Conservation (phyloP, 2,329 filamentous ascomycete genomes). For the Dactylellina cionopaga region DNA sequence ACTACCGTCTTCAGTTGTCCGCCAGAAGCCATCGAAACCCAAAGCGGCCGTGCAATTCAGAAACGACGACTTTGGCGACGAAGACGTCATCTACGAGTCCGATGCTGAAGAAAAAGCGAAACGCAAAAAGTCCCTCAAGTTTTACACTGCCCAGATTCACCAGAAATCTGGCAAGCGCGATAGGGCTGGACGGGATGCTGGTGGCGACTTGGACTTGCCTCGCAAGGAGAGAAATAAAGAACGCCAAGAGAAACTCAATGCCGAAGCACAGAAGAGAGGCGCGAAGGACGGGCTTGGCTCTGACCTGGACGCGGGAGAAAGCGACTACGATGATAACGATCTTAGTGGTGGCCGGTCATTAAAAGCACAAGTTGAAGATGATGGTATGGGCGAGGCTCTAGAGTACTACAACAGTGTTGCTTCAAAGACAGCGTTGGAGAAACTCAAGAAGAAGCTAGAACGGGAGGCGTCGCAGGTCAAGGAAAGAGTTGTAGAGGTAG, state of each 20-base stretch:
- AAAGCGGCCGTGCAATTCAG: conserved; percentile 60
- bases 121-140: conserved; percentile 90
- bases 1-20: conserved; percentile 17
- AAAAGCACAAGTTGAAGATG: conserved; percentile 53
- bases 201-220: conserved; percentile 84
- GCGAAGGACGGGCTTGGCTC: conserved; percentile 72
- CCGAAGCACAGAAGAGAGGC: conserved; percentile 76
- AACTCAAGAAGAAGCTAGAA: conserved; percentile 72
- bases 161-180: conserved; percentile 91
- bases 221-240: conserved; percentile 89
- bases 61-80: conserved; percentile 92
- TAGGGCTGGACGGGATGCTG: conserved; percentile 75
- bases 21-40: conserved; percentile 55
- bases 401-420: conserved; percentile 93
- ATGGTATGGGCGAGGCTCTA: conserved; percentile 66
- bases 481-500: conserved; percentile 69
- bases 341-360: conserved; percentile 50
- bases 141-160: conserved; percentile 97
- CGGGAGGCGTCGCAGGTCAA: conserved; percentile 73
- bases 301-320: conserved; percentile 69
- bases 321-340: conserved; percentile 55
- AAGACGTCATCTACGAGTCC: conserved; percentile 78
- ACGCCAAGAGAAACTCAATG: conserved; percentile 83
- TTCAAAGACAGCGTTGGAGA: conserved; percentile 59
- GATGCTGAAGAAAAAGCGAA: conserved; percentile 86